These are phyloP conservation scores for Pleurotus sapidus DNA, from an alignment of 768 basidiomycete species.

Conservation along the genomic window DNA sequence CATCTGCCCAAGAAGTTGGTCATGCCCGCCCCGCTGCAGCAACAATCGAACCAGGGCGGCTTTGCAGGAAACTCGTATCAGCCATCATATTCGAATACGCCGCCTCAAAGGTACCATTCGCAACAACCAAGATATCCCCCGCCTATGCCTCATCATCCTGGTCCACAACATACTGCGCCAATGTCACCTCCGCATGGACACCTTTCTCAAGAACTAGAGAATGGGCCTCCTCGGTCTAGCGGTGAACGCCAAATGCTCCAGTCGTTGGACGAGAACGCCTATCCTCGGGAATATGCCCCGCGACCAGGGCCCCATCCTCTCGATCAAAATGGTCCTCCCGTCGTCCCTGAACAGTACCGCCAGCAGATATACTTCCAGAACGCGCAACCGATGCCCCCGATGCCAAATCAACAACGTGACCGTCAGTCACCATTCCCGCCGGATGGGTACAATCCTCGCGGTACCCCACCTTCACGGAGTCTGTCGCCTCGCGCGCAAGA, in stretches of 20 bases:
- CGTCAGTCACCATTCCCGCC: background rate
- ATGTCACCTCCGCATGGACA: background rate
- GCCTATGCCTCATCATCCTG: background rate
- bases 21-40: conserved; percentile 4
- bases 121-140: background rate
- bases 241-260: no score
- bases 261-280: background rate
- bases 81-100: background rate
- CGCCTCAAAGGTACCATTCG: background rate
- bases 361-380: no score
- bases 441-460: background rate
- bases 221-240: no score
- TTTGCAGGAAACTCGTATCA: background rate
- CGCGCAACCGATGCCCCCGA: no score
- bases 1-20: conserved; percentile 6
- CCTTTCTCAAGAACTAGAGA: no score
- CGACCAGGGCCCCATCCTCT: background rate
- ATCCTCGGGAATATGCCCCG: background rate
- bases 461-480: background rate
- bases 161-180: background rate
- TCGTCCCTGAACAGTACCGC: no score
- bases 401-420: background rate
- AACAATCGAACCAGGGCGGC: background rate
- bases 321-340: no score
- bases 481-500: background rate